phyloP scores from a whole-genome alignment of 176 grass and related monocot species.

The Oryza australiensis region DNA sequence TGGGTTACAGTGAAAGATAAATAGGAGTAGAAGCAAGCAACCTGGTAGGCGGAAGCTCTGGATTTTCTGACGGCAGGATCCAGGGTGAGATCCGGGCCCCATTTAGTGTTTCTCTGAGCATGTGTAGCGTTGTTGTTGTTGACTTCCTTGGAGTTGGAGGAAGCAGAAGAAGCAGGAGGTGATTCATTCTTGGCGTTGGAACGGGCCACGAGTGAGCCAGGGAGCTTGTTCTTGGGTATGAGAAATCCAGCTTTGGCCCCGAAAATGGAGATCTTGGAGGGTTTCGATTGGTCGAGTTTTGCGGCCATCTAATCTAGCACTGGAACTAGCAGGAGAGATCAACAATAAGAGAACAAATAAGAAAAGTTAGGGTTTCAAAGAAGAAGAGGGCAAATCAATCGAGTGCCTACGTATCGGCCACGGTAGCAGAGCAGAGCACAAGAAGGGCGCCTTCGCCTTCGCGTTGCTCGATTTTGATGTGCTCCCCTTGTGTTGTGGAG shows the following conservation, averaged over 20 bases:
- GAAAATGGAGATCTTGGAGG: conserved; percentile 59
- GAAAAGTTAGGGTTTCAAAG: no score
- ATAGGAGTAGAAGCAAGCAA: not conserved
- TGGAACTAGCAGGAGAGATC: no score
- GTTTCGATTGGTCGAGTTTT: conserved; percentile 52
- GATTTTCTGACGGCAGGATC: conserved; percentile 66
- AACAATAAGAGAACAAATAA: no score
- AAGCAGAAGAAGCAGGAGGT: conserved; percentile 5
- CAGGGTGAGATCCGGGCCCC: conserved; percentile 56
- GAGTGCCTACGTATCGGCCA: no score
- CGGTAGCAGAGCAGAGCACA: no score
- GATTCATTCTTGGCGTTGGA: conserved; percentile 52
- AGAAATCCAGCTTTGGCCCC: conserved; percentile 88
- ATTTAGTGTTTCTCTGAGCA: conserved; percentile 81
- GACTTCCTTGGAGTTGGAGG: conserved; percentile 39
- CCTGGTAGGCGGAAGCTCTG: conserved; percentile 83
- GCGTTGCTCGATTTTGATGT: no score
- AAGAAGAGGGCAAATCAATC: no score
- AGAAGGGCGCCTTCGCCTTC: no score
- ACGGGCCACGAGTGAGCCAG: conserved; percentile 67
- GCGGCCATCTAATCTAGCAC: conserved; percentile 43
- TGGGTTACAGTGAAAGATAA: no score
- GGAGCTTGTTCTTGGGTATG: conserved; percentile 92
- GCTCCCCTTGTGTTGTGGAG: no score
- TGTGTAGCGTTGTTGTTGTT: conserved; percentile 26